Conservation (phyloP, 352 stramenopile species). For the Phytophthora cactorum region DNA sequence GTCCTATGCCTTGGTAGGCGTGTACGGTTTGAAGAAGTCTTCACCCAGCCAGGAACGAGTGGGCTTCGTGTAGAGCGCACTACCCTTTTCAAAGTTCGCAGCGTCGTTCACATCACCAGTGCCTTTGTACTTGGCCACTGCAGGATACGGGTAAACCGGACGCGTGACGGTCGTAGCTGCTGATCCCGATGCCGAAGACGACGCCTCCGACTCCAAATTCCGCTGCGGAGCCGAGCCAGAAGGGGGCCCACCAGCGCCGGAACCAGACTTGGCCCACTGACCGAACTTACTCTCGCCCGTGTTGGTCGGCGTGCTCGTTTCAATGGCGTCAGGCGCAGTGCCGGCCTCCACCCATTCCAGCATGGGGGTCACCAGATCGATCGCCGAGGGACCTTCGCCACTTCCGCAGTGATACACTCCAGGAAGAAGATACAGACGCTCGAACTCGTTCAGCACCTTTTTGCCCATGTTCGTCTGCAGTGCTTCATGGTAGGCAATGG, state of each 20-base stretch:
- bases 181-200: conserved; percentile 37
- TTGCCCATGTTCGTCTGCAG: conserved; percentile 42
- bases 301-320: conserved; percentile 32
- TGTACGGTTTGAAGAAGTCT: conserved; percentile 39
- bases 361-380: conserved; percentile 55
- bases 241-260: conserved; percentile 7
- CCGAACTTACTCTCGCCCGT: conserved; percentile 32
- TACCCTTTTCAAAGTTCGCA: conserved; percentile 36
- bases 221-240: conserved; percentile 17
- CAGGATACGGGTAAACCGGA: conserved; percentile 37
- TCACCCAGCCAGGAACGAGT: conserved; percentile 34
- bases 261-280: conserved; percentile 34
- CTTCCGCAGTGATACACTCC: conserved; percentile 53
- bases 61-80: conserved; percentile 42
- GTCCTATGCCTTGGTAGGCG: conserved; percentile 22
- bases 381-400: conserved; percentile 44
- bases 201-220: conserved; percentile 17
- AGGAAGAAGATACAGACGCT: conserved; percentile 52
- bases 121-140: conserved; percentile 39
- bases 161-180: conserved; percentile 29
- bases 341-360: conserved; percentile 47
- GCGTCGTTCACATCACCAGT: conserved; percentile 35
- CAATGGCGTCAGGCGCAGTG: conserved; percentile 34
- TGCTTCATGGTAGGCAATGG: conserved; percentile 51
- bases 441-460: conserved; percentile 38